Conservation (phyloP, 805 yeast genomes). For the Candida dendrica region DNA sequence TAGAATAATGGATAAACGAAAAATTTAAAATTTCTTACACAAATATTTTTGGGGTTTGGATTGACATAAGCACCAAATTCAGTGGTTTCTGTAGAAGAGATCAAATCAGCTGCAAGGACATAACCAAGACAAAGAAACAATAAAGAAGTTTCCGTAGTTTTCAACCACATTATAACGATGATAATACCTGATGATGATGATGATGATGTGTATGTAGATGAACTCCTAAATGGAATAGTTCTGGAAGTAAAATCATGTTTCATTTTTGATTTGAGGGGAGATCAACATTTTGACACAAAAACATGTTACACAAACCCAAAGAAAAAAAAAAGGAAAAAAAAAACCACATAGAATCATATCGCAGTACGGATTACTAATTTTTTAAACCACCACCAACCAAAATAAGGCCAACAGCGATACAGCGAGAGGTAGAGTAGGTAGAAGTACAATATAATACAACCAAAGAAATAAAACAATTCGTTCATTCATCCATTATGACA, state of each 20-base stretch:
- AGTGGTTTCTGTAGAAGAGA: slow-evolving; percentile 12
- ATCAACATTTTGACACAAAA: background rate
- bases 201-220: too few relatives aligned
- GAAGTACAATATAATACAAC: too few relatives aligned
- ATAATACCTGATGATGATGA: background rate
- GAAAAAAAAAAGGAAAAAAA: background rate
- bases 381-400: too few relatives aligned
- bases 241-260: too few relatives aligned
- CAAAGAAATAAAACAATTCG: background rate
- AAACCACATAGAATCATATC: too few relatives aligned
- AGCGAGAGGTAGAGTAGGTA: too few relatives aligned
- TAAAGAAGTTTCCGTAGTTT: background rate
- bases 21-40: too few relatives aligned
- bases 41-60: slow-evolving; percentile 38
- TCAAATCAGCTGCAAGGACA: slow-evolving; percentile 6
- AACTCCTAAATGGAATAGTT: too few relatives aligned
- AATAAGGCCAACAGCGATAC: too few relatives aligned
- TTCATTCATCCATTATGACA: background rate
- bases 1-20: background rate
- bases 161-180: background rate
- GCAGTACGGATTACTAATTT: too few relatives aligned
- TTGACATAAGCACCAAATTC: slow-evolving; percentile 38
- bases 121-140: background rate
- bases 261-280: too few relatives aligned
- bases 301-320: too few relatives aligned